phyloP scores from a whole-genome alignment of 2,329 filamentous ascomycete genomes.

The Monilinia vaccinii-corymbosi region DNA sequence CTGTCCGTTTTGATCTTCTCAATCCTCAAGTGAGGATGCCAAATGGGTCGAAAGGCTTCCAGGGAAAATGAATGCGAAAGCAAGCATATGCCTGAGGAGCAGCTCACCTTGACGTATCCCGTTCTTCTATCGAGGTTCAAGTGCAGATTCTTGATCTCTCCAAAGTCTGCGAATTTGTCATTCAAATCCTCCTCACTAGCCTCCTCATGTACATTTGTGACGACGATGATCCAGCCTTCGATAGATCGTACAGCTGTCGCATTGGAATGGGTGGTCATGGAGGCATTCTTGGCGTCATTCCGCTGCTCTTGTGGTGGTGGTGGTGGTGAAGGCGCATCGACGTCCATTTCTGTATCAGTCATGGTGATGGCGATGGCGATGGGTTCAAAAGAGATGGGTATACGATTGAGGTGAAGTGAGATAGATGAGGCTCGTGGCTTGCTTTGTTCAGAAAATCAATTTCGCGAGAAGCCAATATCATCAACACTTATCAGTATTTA shows the following conservation, averaged over 20 bases:
- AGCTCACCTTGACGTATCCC: constrained; percentile 74
- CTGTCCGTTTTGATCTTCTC: background rate
- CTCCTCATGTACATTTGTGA: constrained; percentile 82
- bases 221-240: constrained; percentile 82
- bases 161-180: constrained; percentile 74
- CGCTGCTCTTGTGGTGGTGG: constrained; percentile 36
- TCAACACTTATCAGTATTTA: background rate
- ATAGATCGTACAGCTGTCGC: constrained; percentile 78
- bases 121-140: constrained; percentile 74
- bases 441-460: background rate
- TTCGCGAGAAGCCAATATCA: background rate
- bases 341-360: constrained; percentile 38
- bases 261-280: constrained; percentile 64
- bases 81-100: background rate
- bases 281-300: constrained; percentile 47
- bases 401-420: background rate
- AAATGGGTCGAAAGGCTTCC: background rate
- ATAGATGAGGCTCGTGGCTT: background rate
- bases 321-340: constrained; percentile 27
- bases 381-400: background rate
- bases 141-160: constrained; percentile 81
- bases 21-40: background rate
- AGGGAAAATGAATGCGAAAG: background rate
- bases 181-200: constrained; percentile 75
- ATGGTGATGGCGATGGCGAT: constrained; percentile 27